A percentile compares a stretch with the other conserved stretches of the same genome.
Conservation (phyloP, 768 basidiomycete genomes). For the Pleurotus citrinopileatus region DNA sequence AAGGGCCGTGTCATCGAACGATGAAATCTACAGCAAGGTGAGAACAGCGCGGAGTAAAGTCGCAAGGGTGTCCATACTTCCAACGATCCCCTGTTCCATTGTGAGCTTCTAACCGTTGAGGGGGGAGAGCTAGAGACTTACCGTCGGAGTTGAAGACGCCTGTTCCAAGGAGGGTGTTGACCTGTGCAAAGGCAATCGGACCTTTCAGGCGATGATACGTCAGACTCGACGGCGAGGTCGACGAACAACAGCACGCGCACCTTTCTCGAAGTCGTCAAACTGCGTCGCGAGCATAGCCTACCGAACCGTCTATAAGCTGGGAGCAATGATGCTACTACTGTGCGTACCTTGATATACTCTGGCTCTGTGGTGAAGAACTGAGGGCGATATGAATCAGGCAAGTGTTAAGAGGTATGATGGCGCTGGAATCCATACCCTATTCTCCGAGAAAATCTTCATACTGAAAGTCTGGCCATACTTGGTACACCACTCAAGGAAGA, state of each 20-base stretch:
- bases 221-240: background rate
- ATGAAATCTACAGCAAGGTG: conserved; percentile 3
- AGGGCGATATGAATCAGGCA: background rate
- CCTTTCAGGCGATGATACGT: conserved; percentile 15
- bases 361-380: conserved; percentile 44
- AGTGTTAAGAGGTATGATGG: background rate
- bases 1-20: conserved; percentile 69
- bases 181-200: conserved; percentile 20
- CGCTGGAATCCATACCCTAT: conserved; percentile 28
- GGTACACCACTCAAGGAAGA: conserved; percentile 19
- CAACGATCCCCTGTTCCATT: conserved; percentile 54
- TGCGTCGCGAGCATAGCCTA: conserved; percentile 43
- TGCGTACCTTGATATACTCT: conserved; percentile 40
- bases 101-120: background rate
- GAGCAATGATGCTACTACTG: background rate
- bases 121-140: conserved; percentile 20
- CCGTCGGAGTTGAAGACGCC: conserved; percentile 65
- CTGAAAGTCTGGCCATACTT: conserved; percentile 23
- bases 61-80: conserved; percentile 45
- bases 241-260: conserved; percentile 16
- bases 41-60: background rate
- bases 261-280: conserved; percentile 46
- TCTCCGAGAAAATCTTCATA: conserved; percentile 26
- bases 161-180: conserved; percentile 42
- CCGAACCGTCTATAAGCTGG: background rate